Evolutionary conservation across 306 rosid genomes (phyloP).

Genomic region (Alnus glutinosa): DNA sequence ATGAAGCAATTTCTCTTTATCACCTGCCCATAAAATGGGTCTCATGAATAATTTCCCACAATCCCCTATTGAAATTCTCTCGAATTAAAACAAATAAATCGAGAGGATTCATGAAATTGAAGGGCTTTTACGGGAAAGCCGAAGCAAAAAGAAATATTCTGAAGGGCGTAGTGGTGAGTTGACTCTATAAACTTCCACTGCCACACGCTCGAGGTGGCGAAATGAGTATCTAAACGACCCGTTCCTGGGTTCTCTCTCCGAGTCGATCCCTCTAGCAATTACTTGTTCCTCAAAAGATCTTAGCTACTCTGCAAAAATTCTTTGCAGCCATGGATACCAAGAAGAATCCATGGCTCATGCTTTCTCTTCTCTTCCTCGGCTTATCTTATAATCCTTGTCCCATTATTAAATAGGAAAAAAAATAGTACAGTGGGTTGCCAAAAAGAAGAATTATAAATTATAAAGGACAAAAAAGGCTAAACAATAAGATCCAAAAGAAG

Average conservation of each 20-base stretch:
- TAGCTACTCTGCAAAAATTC: neutral
- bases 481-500: no score
- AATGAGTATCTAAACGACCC: conserved; percentile 20
- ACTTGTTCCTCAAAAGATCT: conserved; percentile 13
- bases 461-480: no score
- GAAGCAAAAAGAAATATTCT: neutral
- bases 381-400: neutral
- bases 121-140: no score
- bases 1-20: no score
- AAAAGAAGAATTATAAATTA: no score
- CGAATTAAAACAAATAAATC: no score
- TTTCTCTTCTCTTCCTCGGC: conserved; percentile 30
- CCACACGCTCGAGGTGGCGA: conserved; percentile 13
- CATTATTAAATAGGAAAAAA: no score
- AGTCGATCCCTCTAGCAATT: neutral
- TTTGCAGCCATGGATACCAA: conserved; percentile 30
- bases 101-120: no score
- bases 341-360: conserved; percentile 22
- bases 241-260: neutral
- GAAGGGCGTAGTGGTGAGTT: conserved; percentile 10
- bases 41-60: no score
- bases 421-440: no score
- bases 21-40: no score
- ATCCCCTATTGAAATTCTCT: no score
- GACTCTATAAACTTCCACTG: neutral